A percentile compares a stretch with the other conserved stretches of the same genome.
These are phyloP conservation scores for Vicia sativa DNA, from an alignment of 306 rosid species.

Conservation along the genomic window DNA sequence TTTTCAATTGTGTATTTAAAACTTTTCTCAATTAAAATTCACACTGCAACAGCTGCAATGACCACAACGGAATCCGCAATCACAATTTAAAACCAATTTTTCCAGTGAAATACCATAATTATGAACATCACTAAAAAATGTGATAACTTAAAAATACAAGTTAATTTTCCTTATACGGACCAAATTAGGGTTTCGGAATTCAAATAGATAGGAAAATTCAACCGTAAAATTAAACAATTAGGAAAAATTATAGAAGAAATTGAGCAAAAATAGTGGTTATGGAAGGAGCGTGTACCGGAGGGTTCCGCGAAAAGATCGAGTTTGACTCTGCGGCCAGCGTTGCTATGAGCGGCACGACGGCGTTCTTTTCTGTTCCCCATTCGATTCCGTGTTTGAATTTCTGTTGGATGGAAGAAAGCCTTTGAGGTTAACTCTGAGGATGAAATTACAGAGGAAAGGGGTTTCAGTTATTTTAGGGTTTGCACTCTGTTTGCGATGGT, in stretches of 20 bases:
- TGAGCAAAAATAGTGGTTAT: background rate
- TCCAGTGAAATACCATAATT: background rate
- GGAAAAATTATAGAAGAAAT: background rate
- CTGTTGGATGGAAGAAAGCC: slow-evolving; percentile 8
- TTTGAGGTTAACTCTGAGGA: background rate
- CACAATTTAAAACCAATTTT: too few species aligned
- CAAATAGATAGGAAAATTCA: background rate
- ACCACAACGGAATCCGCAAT: too few species aligned
- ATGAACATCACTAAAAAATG: background rate
- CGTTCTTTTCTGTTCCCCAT: slow-evolving; percentile 99
- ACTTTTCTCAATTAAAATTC: too few species aligned
- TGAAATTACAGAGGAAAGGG: background rate
- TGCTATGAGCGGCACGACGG: slow-evolving; percentile 79
- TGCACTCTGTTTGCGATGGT: background rate
- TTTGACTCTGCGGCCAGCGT: slow-evolving; percentile 95
- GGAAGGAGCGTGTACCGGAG: slow-evolving; percentile 59
- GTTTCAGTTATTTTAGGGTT: slow-evolving; percentile 38
- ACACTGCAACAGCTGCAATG: too few species aligned
- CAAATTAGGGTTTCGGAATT: slow-evolving; percentile 8
- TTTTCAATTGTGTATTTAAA: too few species aligned
- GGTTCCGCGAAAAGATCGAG: slow-evolving; percentile 99
- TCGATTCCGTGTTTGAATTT: slow-evolving; percentile 32
- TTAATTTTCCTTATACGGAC: background rate
- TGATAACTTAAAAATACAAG: background rate
- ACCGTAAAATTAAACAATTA: background rate